Base-by-base conservation (phyloP, 1,284 basidiomycete species). In the Fomitopsis schrenkii region DNA sequence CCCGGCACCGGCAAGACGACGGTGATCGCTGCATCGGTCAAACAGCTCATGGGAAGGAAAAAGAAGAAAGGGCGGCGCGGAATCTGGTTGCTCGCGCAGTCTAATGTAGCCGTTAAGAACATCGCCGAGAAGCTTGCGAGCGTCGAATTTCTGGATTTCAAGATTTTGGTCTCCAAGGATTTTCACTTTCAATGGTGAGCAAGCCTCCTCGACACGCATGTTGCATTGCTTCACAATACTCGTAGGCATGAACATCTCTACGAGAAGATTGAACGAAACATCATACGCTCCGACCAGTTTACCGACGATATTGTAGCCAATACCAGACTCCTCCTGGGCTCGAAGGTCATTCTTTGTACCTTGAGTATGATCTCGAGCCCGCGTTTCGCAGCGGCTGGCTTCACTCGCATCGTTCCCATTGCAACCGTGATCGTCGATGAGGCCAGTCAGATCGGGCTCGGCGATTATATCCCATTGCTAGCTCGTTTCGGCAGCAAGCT, bases 211-310 rank as follows among this genome's bases (percentile, higher is more conserved):
- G 30, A 33, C 8, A 33, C 30, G 30, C 30, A 8, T 8, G 8
- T 5, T 33, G 30, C 30, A 8, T 33, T 33, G 30, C 5, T n/a
- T 45, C 3, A 40, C 30, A 22, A 54, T 61, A 53, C 57, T 67
- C 54, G 33, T 46, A 91, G 90, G 88, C 87, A 91, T 71, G 87
- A 89, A 63, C 84, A 90, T 67, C 73, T 89, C 0, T 91, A 91
- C 68, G 63, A 70, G 22, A 64, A 74, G 30, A 69, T 85, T 17
- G 61, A 73, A 41, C 22, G 64, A 0, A 74, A 79, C 48, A 64
- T 89, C 22, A 84, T 91, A 57, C 72, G 76, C 19, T 85, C 86
- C 2, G 77, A 84, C 56, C 62, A 67, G 0, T 83, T 87, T 41
- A 59, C 56, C 3, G 59, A 55, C 14, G 58, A 66, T 40, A 0